Evolutionary conservation across 768 basidiomycete species (phyloP).

Genomic region (Tubosaeta sp.): DNA sequence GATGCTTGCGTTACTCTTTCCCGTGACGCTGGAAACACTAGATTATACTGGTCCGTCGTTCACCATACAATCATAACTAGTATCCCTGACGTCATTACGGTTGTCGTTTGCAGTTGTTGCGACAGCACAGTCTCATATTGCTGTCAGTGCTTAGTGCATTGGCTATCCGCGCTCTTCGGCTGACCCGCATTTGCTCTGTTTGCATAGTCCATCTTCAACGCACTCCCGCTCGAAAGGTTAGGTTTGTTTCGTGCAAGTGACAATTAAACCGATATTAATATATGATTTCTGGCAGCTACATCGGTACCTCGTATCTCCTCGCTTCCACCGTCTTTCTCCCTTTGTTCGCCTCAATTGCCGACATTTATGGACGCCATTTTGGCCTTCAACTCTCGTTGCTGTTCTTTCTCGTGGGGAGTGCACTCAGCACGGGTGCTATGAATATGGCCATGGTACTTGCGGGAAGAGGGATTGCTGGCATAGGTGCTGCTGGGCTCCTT

Average conservation of each 20-base stretch:
- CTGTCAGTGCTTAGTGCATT: slow-evolving; percentile 28
- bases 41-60: slow-evolving; percentile 25
- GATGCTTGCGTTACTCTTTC: slow-evolving; percentile 37
- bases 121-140: slow-evolving; percentile 49
- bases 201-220: slow-evolving; percentile 27
- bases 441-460: slow-evolving; percentile 45
- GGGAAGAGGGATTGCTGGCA: slow-evolving; percentile 46
- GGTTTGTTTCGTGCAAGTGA: background rate
- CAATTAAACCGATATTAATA: background rate
- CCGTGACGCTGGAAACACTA: slow-evolving; percentile 38
- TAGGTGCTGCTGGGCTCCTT: slow-evolving; percentile 44
- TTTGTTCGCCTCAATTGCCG: slow-evolving; percentile 45
- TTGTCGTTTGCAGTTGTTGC: slow-evolving; percentile 38
- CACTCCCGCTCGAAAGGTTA: slow-evolving; percentile 25
- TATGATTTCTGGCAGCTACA: slow-evolving; percentile 31
- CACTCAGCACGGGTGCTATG: slow-evolving; percentile 42
- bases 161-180: background rate
- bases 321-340: slow-evolving; percentile 52
- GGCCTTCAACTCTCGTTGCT: slow-evolving; percentile 42
- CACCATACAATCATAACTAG: background rate
- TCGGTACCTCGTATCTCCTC: slow-evolving; percentile 48
- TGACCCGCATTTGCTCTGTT: background rate
- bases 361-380: slow-evolving; percentile 47
- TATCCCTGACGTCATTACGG: background rate
- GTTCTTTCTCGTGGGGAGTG: slow-evolving; percentile 44